These are phyloP conservation scores for Syzygium malaccense DNA, from an alignment of 441 rosid genomes.

Conservation along the genomic window DNA sequence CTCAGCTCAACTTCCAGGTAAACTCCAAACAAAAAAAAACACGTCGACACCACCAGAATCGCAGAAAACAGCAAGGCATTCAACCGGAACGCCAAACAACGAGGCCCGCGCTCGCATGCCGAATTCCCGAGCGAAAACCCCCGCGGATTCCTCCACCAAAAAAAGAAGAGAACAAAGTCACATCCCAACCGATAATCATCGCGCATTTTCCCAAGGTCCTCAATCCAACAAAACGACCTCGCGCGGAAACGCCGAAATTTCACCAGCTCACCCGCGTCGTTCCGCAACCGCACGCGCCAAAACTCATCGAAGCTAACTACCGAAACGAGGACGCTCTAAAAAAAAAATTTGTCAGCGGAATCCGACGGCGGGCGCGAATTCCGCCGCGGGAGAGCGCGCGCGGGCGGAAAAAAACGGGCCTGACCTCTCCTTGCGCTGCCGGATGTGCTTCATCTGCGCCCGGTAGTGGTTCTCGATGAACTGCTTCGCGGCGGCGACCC, in stretches of 20 bases:
- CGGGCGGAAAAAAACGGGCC: background rate
- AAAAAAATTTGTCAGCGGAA: background rate
- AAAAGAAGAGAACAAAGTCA: background rate
- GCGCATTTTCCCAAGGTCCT: background rate
- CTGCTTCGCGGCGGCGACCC: slow-evolving; percentile 21
- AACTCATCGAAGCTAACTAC: background rate
- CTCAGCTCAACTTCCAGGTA: background rate
- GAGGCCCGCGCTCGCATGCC: background rate
- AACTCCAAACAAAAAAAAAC: background rate
- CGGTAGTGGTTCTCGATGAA: slow-evolving; percentile 21
- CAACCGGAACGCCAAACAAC: background rate
- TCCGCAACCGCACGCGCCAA: background rate
- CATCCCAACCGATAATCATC: background rate
- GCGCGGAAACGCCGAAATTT: background rate
- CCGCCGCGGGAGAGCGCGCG: background rate
- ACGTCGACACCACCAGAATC: background rate
- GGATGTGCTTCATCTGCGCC: slow-evolving; percentile 14
- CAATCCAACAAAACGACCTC: background rate
- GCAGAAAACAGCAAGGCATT: background rate
- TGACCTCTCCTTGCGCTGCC: slow-evolving; percentile 17
- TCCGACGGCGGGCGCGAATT: background rate
- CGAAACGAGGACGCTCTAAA: background rate
- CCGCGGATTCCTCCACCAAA: background rate
- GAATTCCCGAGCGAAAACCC: background rate
- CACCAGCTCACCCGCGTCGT: background rate